These are phyloP conservation scores for Leccinum sublutescens DNA, from an alignment of 768 basidiomycete genomes.

Conservation along the genomic window DNA sequence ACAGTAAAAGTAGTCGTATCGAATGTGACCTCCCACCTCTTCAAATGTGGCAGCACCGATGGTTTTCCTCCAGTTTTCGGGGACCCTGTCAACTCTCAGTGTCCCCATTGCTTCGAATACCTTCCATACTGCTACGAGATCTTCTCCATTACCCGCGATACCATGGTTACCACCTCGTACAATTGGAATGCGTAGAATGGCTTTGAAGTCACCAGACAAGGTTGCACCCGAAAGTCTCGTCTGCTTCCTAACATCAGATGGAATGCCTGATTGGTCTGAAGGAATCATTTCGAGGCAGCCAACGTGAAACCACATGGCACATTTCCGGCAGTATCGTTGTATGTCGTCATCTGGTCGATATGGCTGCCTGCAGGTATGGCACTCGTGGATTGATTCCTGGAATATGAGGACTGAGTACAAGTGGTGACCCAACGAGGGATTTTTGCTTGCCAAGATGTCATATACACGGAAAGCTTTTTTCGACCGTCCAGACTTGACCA, in stretches of 20 bases:
- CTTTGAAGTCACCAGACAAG: background rate
- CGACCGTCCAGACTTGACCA: background rate
- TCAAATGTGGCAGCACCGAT: background rate
- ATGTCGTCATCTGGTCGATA: background rate
- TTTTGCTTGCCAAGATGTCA: background rate
- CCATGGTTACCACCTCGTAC: background rate
- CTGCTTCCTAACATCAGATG: background rate
- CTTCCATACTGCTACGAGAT: background rate
- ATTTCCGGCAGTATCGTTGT: background rate
- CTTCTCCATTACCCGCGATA: background rate
- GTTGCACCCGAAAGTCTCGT: background rate
- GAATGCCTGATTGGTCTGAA: background rate
- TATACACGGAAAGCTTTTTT: background rate
- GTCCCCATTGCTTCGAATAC: background rate
- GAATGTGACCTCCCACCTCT: background rate
- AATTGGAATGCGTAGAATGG: background rate
- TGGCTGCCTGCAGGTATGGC: background rate
- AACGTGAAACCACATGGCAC: background rate
- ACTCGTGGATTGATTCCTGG: background rate
- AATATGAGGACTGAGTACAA: background rate
- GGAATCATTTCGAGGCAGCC: background rate
- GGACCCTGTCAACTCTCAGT: background rate
- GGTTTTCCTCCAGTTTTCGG: background rate
- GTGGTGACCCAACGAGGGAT: no score
- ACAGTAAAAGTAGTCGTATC: background rate